These are phyloP conservation scores for Ustilago sp. DNA, from an alignment of 1,284 basidiomycete genomes.

Conservation along the genomic window DNA sequence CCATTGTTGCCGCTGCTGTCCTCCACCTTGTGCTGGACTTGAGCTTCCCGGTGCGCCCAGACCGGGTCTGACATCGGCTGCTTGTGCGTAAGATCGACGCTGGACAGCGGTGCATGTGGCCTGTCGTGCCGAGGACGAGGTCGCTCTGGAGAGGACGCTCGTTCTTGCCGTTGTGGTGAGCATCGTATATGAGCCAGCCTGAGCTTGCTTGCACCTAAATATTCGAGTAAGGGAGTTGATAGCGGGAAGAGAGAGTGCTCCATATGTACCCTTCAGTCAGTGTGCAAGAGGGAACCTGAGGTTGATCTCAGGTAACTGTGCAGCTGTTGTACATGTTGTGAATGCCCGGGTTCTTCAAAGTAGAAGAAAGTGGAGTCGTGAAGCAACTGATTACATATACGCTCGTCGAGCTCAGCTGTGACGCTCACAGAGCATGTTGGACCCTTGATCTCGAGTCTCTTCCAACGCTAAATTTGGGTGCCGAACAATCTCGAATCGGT, in stretches of 20 bases:
- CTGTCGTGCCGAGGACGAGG: background rate
- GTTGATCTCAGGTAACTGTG: slow-evolving; percentile 3
- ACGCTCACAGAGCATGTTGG: slow-evolving; percentile 12
- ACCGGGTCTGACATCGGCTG: slow-evolving; percentile 18
- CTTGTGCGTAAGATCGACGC: slow-evolving; percentile 28
- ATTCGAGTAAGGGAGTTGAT: background rate
- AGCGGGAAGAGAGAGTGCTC: background rate
- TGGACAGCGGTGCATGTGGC: slow-evolving; percentile 8
- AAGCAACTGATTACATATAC: background rate
- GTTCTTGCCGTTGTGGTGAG: slow-evolving; percentile 26
- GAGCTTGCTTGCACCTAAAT: background rate
- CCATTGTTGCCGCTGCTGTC: slow-evolving; percentile 43
- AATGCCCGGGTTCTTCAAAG: background rate
- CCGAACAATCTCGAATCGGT: slow-evolving; percentile 22
- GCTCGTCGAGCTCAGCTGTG: slow-evolving; percentile 38
- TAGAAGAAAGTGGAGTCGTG: slow-evolving; percentile 31
- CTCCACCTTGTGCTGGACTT: background rate
- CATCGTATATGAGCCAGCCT: slow-evolving; percentile 29
- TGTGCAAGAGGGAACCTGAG: background rate
- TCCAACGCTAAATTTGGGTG: slow-evolving; percentile 5
- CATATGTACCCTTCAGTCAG: background rate
- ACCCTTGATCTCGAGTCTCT: slow-evolving; percentile 10
- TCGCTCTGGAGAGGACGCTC: slow-evolving; percentile 12
- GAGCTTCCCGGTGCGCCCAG: slow-evolving; percentile 3
- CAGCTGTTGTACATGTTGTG: background rate